Base-by-base conservation (phyloP, 2,329 filamentous ascomycete genomes). In the Diaporthe nobilis region DNA sequence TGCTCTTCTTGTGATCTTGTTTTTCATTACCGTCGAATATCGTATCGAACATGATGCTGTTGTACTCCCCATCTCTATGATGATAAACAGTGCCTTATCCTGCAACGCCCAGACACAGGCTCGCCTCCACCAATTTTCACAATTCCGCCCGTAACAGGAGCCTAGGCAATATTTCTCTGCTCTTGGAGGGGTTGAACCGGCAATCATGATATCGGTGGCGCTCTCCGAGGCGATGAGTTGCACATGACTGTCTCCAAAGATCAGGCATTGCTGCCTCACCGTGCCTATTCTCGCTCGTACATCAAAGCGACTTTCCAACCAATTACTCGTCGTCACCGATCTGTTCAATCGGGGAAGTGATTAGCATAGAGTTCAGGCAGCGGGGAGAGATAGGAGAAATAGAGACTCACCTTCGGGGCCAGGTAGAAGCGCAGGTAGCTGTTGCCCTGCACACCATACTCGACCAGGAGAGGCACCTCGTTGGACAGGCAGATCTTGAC, bases 391-490 rank as follows among this genome's bases (percentile, higher is more conserved):
- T 53, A 13, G 28, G 28, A 70, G 42, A 72, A 13, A 2, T 34
- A 47, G 31, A 1, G 31, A 83, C 90, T 76, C 87, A 97, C 97
- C 95, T 99, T 99, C 79, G 97, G 97, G 79, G 97, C 97, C 81
- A 99, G 92, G 87, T 98, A 99, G 91, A 98, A 99, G 82, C 96
- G 92, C 86, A 99, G 87, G 85, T 97, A 97, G 85, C 95, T 97
- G 88, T 92, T 95, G 79, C 94, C 94, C 73, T 90, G 89, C 77
- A 98, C 87, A 73, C 87, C 89, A 86, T 98, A 99, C 88, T 99
- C 97, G 60, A 99, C 97, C 81, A 98, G 89, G 79, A 99, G 92
- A 39, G 97, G 97, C 71, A 99, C 96, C 87, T 99, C 97, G 85
- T 95, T 96, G 72, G 96, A 98, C 80, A 99, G 90, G 87, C 94